Evolutionary conservation across 192 early-diverging fungal species (phyloP).

Genomic region (Thamnidium elegans): DNA sequence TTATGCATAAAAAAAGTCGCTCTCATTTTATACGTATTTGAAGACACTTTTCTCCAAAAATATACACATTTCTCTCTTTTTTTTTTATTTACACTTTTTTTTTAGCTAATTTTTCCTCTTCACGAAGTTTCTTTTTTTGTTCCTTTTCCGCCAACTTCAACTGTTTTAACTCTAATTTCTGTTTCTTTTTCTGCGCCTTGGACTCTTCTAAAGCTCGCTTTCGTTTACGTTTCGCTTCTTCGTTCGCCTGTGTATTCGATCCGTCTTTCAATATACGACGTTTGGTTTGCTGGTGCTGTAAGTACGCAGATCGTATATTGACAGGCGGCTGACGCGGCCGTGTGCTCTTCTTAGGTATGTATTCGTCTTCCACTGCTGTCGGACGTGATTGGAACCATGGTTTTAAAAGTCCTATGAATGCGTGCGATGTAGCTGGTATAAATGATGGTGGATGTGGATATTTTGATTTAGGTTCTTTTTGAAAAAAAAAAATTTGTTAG

Average conservation of each 20-base stretch:
- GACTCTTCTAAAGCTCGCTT: slow-evolving; percentile 32
- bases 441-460: slow-evolving; percentile 60
- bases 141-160: slow-evolving; percentile 46
- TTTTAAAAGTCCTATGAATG: slow-evolving; percentile 75
- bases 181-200: slow-evolving; percentile 42
- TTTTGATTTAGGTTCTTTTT: slow-evolving; percentile 23
- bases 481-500: too few relatives aligned
- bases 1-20: too few relatives aligned
- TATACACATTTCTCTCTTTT: background rate
- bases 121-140: slow-evolving; percentile 38
- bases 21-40: too few relatives aligned
- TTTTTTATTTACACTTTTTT: background rate
- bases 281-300: slow-evolving; percentile 33
- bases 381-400: slow-evolving; percentile 59
- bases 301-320: slow-evolving; percentile 35
- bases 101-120: slow-evolving; percentile 35
- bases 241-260: slow-evolving; percentile 25
- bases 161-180: slow-evolving; percentile 48
- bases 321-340: slow-evolving; percentile 52
- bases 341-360: slow-evolving; percentile 30
- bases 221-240: slow-evolving; percentile 27
- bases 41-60: too few relatives aligned
- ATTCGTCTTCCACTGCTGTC: slow-evolving; percentile 44
- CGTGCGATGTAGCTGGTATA: slow-evolving; percentile 53
- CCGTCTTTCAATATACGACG: slow-evolving; percentile 20